Percentiles rank a stretch among this genome's conserved stretches.
These are phyloP conservation scores for Stemphylium beticola DNA, from an alignment of 2,329 filamentous ascomycete genomes.

Conservation along the genomic window DNA sequence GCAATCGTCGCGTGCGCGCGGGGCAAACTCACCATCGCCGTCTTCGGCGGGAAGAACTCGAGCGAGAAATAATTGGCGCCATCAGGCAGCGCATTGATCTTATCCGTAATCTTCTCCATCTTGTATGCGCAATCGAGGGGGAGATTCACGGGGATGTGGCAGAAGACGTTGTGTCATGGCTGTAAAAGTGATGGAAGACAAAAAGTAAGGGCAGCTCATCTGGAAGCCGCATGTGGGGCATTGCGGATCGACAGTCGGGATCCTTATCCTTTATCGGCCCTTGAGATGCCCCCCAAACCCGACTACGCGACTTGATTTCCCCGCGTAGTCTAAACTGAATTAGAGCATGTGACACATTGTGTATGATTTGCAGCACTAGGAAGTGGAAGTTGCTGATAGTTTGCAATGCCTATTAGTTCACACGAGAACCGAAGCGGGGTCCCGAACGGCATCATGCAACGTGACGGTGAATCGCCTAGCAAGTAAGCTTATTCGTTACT, in stretches of 20 bases:
- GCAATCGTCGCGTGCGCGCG: constrained; percentile 15
- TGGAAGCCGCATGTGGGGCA: constrained; percentile 33
- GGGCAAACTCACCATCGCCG: constrained; percentile 69
- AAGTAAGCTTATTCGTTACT: not conserved
- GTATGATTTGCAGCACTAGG: not conserved
- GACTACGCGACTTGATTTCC: not conserved
- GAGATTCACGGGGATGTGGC: constrained; percentile 12
- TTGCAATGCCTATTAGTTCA: not conserved
- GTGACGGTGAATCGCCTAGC: not conserved
- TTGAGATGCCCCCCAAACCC: not conserved
- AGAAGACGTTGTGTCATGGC: constrained; percentile 38
- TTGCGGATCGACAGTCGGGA: constrained; percentile 26
- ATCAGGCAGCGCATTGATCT: constrained; percentile 86
- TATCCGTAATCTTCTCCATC: constrained; percentile 81
- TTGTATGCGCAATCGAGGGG: constrained; percentile 1
- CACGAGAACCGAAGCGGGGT: constrained; percentile 3
- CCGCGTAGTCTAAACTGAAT: not conserved
- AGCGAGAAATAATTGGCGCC: constrained; percentile 89
- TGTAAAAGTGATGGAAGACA: constrained; percentile 26
- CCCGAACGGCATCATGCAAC: not conserved
- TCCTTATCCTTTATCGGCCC: constrained; percentile 9
- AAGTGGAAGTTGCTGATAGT: too few species aligned
- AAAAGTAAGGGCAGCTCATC: constrained; percentile 26
- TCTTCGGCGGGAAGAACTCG: constrained; percentile 99
- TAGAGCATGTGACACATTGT: not conserved